phyloP scores from a whole-genome alignment of 1,284 basidiomycete species.

The Ceratobasidium sp. region DNA sequence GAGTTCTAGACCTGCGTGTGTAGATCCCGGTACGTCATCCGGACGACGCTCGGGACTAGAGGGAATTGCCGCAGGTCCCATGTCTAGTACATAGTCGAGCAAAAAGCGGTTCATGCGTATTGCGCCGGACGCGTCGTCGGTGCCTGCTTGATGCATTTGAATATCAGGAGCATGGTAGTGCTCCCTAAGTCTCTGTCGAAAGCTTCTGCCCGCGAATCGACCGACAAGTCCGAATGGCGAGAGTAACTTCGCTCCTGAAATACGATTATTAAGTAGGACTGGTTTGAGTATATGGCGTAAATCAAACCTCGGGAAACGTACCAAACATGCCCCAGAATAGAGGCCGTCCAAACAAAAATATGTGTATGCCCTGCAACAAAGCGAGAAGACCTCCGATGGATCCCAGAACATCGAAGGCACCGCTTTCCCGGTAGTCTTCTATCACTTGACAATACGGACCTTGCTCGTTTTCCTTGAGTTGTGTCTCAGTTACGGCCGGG shows the following conservation, averaged over 20 bases:
- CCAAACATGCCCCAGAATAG: constrained; percentile 38
- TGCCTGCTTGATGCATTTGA: no score
- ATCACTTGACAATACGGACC: background rate
- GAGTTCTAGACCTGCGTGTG: no score
- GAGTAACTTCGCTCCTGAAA: constrained; percentile 26
- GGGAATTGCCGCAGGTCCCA: no score
- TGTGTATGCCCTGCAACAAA: constrained; percentile 10
- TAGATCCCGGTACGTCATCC: no score
- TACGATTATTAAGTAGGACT: background rate
- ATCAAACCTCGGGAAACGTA: background rate
- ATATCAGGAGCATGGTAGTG: no score
- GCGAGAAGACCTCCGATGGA: constrained; percentile 18
- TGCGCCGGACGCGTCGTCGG: background rate
- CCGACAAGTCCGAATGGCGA: constrained; percentile 18
- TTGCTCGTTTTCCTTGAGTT: background rate
- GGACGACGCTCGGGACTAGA: no score
- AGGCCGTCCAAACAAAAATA: constrained; percentile 27
- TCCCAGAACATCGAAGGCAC: background rate
- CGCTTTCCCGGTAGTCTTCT: background rate
- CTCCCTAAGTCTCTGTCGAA: background rate
- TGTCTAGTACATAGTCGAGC: no score
- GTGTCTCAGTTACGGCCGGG: background rate
- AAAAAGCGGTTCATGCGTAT: no score
- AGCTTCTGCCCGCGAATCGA: background rate
- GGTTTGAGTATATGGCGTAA: background rate